Evolutionary conservation across 164 flowering plant genomes (phyloP).

Genomic region (Vitis vinifera): DNA sequence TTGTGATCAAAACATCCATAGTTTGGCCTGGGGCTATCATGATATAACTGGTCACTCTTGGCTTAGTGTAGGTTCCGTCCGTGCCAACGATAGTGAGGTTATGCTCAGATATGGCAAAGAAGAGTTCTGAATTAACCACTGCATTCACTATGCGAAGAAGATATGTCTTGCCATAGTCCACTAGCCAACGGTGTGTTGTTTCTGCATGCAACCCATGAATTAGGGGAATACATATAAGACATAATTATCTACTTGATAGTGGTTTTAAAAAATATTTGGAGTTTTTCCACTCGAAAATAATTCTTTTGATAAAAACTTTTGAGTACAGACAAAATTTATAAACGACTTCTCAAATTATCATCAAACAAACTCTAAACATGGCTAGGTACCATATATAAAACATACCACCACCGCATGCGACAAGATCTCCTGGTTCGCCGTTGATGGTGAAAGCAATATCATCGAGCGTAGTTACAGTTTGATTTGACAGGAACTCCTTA

Average conservation of each 20-base stretch:
- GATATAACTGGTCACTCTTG: constrained; percentile 7
- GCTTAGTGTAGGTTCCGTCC: constrained; percentile 17
- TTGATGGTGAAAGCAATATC: constrained; percentile 31
- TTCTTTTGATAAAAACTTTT: too few relatives aligned
- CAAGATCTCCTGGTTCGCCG: constrained; percentile 33
- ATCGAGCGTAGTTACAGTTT: constrained; percentile 16
- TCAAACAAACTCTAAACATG: too few relatives aligned
- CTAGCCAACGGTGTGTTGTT: not conserved
- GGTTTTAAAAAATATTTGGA: too few relatives aligned
- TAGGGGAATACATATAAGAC: too few relatives aligned
- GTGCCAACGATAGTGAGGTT: constrained; percentile 19
- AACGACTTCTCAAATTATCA: too few relatives aligned
- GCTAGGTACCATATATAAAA: not conserved
- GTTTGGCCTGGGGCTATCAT: constrained; percentile 11
- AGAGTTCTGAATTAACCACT: constrained; percentile 10
- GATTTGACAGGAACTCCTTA: constrained; percentile 1
- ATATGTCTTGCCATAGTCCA: constrained; percentile 19
- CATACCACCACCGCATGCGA: constrained; percentile 20
- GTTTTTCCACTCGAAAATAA: too few relatives aligned
- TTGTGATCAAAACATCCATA: constrained; percentile 3
- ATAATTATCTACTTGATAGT: too few relatives aligned
- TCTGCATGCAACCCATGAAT: not conserved
- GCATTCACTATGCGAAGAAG: constrained; percentile 24
- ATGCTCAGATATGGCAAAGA: constrained; percentile 23
- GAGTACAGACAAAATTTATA: not conserved